A percentile compares a stretch with the other conserved stretches of the same genome.
phyloP scores from a whole-genome alignment of 192 early-diverging fungal genomes.

The Rhizoclosmatium globosum region DNA sequence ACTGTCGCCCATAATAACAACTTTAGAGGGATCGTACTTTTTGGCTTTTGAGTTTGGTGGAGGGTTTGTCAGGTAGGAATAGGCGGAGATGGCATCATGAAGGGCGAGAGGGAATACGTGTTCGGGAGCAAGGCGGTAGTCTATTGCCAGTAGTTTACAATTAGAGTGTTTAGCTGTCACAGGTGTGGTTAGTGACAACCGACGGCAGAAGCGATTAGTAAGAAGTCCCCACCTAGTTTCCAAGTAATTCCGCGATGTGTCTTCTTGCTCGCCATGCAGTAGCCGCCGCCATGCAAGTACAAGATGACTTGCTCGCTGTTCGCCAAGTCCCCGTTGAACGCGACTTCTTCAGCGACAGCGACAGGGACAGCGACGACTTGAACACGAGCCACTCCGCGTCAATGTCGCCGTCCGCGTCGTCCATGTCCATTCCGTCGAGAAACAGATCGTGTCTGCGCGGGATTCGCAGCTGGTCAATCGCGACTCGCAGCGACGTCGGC shows the following conservation, averaged over 20 bases:
- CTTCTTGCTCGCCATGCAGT: slow-evolving; percentile 17
- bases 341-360: neutral
- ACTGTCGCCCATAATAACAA: slow-evolving; percentile 59
- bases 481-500: neutral
- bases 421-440: slow-evolving; percentile 16
- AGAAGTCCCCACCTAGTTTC: slow-evolving; percentile 1
- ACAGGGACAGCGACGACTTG: neutral
- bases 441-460: slow-evolving; percentile 14
- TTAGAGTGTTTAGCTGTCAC: slow-evolving; percentile 53
- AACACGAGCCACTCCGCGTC: slow-evolving; percentile 40
- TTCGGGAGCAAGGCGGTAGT: slow-evolving; percentile 86
- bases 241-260: slow-evolving; percentile 47
- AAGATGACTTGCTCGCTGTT: slow-evolving; percentile 16
- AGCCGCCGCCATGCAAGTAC: slow-evolving; percentile 45
- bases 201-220: slow-evolving; percentile 31
- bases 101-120: slow-evolving; percentile 82
- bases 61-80: slow-evolving; percentile 70
- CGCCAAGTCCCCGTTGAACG: neutral
- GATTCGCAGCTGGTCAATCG: slow-evolving; percentile 17
- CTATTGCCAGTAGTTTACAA: slow-evolving; percentile 61
- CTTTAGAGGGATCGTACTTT: slow-evolving; percentile 41
- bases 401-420: slow-evolving; percentile 28
- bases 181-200: too few relatives aligned
- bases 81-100: slow-evolving; percentile 82
- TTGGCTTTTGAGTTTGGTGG: neutral